A percentile compares a stretch with the other conserved stretches of the same genome.
phyloP scores from a whole-genome alignment of 805 yeast genomes.

The Kluyveromyces aestuarii region DNA sequence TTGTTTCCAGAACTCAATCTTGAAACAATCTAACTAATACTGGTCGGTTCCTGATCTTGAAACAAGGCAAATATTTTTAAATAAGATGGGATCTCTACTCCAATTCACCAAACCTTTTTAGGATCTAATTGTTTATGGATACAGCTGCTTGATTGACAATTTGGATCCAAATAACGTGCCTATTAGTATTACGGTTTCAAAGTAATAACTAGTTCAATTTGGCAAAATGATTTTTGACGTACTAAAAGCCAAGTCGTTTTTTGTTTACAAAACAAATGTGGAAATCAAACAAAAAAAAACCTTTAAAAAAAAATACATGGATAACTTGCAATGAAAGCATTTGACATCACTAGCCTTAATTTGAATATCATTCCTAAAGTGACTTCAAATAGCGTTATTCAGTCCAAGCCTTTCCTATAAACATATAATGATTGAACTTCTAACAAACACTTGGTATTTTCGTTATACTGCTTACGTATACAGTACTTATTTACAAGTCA shows the following conservation, averaged over 20 bases:
- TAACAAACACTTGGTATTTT: not conserved
- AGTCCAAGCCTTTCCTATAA: not conserved
- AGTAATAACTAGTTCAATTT: too few relatives aligned
- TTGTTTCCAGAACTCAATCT: not conserved
- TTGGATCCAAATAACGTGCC: not conserved
- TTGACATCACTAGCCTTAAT: too few relatives aligned
- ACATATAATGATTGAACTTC: too few relatives aligned
- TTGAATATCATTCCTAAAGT: too few relatives aligned
- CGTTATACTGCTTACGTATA: not conserved
- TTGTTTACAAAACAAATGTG: not conserved
- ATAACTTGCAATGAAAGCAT: too few relatives aligned
- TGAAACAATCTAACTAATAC: not conserved
- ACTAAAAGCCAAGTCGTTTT: not conserved
- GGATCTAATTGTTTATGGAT: not conserved
- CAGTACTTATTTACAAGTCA: not conserved
- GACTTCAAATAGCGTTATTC: too few relatives aligned
- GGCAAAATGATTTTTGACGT: not conserved
- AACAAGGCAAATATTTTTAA: not conserved
- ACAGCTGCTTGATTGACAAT: not conserved
- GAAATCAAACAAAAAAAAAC: not conserved
- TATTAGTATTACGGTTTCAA: not conserved
- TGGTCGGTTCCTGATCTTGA: not conserved
- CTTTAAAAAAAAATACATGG: too few relatives aligned
- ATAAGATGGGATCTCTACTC: too few relatives aligned
- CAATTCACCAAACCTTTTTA: too few relatives aligned